Evolutionary conservation across 2,329 filamentous ascomycete species (phyloP), one percentile per base, ranked within the genome.

Genomic region (Botryotinia convoluta): DNA sequence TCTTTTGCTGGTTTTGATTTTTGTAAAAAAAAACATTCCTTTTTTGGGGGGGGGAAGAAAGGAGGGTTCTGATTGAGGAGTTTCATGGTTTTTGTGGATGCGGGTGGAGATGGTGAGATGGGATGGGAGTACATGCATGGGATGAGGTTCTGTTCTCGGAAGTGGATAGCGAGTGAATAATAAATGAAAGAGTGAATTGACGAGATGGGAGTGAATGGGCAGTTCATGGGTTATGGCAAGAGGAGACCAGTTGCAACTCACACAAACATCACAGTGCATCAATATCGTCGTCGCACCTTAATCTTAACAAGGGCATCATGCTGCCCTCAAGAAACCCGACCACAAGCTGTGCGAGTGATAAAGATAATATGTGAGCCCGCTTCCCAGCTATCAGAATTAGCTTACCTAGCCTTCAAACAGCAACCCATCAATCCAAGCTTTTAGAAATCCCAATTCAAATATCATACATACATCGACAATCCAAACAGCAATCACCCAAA

Each of bases 231-330:
- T 16, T 29, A 9, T 29, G 6, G 14, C 6, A 18, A 8, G n/a
- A 57, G 14, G 14, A 29, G 14, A 1, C 6, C 12, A n/a, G 5
- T 18, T 57, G 14, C 14, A 57, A 57, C 51, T 57, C 51, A 18
- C 51, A 8, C 51, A 16, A 32, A 32, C 1, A 57, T 29, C 3
- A 54, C 0, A 18, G n/a, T 4, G 14, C 3, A 29, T 29, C 3
- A 18, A 29, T 4, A 9, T 29, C 6, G 2, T 18, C 6, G 6
- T 29, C 3, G 6, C 2, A 32, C 16, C 5, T 29, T 1, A 1
- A 29, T 4, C 1, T 57, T 29, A 1, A 29, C n/a, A 54, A 18
- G 4, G 0, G 14, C 51, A 3, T 3, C 12, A n/a, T 54, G 4
- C 51, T 54, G 8, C 26, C n/a, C 0, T 54, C 2, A 0, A 29